Evolutionary conservation across 306 rosid species (phyloP).

Genomic region (Rubus parviflorus): DNA sequence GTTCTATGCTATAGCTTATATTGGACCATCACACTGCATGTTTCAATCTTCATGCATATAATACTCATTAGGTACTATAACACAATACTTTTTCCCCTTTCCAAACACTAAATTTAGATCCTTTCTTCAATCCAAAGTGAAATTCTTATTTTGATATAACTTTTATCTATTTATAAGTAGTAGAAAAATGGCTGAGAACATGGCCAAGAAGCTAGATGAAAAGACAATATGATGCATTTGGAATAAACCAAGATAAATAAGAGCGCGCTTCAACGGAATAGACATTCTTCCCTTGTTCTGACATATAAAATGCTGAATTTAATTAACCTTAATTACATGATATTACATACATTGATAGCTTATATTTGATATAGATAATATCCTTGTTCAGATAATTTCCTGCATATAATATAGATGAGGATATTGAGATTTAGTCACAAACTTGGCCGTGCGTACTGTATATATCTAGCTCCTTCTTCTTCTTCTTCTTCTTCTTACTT

Average conservation of each 20-base stretch:
- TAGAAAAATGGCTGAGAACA: not conserved
- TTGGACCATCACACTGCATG: not conserved
- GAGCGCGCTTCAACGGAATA: not conserved
- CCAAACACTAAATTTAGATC: not conserved
- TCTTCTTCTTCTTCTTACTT: not conserved
- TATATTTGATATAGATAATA: not conserved
- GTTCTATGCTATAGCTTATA: not conserved
- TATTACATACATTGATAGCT: not conserved
- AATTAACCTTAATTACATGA: not conserved
- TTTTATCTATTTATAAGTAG: not conserved
- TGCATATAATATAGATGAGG: not conserved
- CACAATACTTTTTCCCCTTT: too few species aligned
- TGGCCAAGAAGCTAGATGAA: not conserved
- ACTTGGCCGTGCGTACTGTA: not conserved
- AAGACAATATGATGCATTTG: not conserved
- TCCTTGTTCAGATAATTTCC: slow-evolving; percentile 1
- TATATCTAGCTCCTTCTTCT: not conserved
- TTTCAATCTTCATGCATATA: not conserved
- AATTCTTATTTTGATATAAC: not conserved
- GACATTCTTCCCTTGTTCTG: not conserved
- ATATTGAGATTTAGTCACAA: not conserved
- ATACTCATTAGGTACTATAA: not conserved
- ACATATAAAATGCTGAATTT: not conserved
- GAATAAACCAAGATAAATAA: not conserved
- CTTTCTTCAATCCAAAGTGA: not conserved